Conservation (phyloP, 768 basidiomycete genomes). For the Scleroderma bovista region DNA sequence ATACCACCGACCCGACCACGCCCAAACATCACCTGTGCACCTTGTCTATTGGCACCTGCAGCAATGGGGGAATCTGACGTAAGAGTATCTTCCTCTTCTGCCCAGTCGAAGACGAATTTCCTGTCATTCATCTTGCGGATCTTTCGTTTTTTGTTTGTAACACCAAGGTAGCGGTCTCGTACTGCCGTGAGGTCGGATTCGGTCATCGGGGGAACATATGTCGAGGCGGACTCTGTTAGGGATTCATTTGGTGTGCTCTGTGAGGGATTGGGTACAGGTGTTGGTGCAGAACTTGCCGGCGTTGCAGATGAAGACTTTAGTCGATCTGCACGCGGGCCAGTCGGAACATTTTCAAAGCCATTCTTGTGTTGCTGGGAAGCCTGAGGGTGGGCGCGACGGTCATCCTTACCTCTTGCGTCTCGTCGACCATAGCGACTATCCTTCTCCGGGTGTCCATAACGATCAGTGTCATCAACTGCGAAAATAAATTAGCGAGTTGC, state of each 20-base stretch:
- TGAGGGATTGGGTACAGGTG: slow-evolving; percentile 45
- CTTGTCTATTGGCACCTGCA: slow-evolving; percentile 66
- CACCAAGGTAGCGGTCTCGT: slow-evolving; percentile 90
- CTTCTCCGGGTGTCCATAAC: slow-evolving; percentile 47
- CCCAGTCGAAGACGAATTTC: slow-evolving; percentile 99
- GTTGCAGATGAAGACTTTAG: slow-evolving; percentile 33
- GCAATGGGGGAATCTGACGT: slow-evolving; percentile 69
- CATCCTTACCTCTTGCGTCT: slow-evolving; percentile 35
- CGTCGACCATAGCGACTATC: slow-evolving; percentile 40
- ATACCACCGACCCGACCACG: slow-evolving; percentile 80
- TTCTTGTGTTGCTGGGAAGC: slow-evolving; percentile 29
- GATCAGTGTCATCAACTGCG: slow-evolving; percentile 43
- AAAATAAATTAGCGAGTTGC: slow-evolving; percentile 5
- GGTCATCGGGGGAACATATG: slow-evolving; percentile 63
- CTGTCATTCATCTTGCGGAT: slow-evolving; percentile 93
- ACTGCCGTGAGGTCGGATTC: slow-evolving; percentile 77
- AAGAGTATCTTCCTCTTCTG: slow-evolving; percentile 92
- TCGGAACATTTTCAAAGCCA: slow-evolving; percentile 68
- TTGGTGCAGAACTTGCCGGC: slow-evolving; percentile 36
- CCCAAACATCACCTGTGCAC: slow-evolving; percentile 86
- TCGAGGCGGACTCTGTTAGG: slow-evolving; percentile 34
- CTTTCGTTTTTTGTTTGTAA: slow-evolving; percentile 90
- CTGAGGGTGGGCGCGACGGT: slow-evolving; percentile 28
- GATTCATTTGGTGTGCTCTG: slow-evolving; percentile 16
- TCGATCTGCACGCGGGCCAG: slow-evolving; percentile 78